Base-by-base conservation (phyloP, 305 asterid genomes). In the Fraxinus platypoda region DNA sequence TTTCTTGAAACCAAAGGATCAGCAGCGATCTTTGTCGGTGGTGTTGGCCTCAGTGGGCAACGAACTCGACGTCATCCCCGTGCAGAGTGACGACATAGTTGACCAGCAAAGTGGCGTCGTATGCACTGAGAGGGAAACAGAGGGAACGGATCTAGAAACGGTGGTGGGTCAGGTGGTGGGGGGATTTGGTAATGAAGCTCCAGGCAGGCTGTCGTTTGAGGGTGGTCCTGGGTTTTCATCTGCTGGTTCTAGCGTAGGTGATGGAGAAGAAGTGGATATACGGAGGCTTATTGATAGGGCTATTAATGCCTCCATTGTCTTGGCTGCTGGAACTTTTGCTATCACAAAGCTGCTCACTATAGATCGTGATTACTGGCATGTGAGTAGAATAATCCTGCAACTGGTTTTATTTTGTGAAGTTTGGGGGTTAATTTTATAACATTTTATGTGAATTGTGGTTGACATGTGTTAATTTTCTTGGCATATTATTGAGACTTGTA, bases 321-420 rank as follows among this genome's bases (percentile, higher is more conserved):
- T 94, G 78, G 97, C 91, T 80, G 94, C 97, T 80, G 97, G 98
- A 6, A 88, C 96, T 83, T 92, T 92, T 88, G 97, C 98, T 77
- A 84, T 94, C 80, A 90, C 93, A 28, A 94, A 91, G 90, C 64
- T 94, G 85, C 95, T 94, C 38, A 92, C 97, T 3, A 90, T 94
- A 78, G 98, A 94, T 78, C 91, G 87, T 74, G 92, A 93, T 87
- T 93, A 91, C 80, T 94, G 96, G 97, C 98, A 94, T 80, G 97
- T 94, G 84, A 92, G 97, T 89, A 4, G 8, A 75, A 23, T 66
- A 5, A 25, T 31, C 38, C 25, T 66, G 4, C 30, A 49, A 26
- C 7, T 70, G 62, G 26, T 17, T 15, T 80, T 43, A 19, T 11
- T 78, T 80, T 37, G 30, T 11, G 49, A 30, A 35, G 62, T 62